Base-by-base conservation (phyloP, 1,139 yeast species). In the Hyphopichia wangnamkhiaoensis region DNA sequence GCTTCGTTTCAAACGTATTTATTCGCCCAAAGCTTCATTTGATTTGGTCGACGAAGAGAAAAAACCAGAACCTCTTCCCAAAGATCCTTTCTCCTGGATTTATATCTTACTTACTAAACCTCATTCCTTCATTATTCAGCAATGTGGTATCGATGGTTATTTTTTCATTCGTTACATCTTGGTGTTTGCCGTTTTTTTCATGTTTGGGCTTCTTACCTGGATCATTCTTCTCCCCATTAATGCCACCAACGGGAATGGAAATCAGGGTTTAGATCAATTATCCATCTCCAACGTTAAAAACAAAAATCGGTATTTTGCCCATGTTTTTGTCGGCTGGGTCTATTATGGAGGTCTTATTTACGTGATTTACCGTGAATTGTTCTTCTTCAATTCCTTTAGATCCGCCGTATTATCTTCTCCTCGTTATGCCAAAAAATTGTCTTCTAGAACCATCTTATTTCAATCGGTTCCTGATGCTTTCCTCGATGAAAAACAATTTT, bases 331-430 rank as follows among this genome's bases (percentile, higher is more conserved):
- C 39, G 82, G 93, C 3, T 86, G 95, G 94, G 50, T 80, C 30
- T 87, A 78, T 58, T 88, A 84, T 61, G 90, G 94, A 33, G 59
- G 72, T 31, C 74, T 87, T 39, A 60, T 87, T 31, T 89, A 79
- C 58, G 73, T 85, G 24, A 74, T 90, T 43, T 90, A 88, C 66
- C 71, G 96, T 40, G 98, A 93, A 62, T 69, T 90, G 58, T 79
- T 80, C 48, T 90, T 80, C 63, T 93, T 82, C 65, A 79, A 84
- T 43, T 80, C 94, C 4, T 73, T 89, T 49, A 79, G 95, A 56
- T 86, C 85, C 51, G 94, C 93, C 9, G 84, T 84, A 12, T 75
- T 90, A 44, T 74, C 95, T 6, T 78, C 95, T 23, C 95, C 96
- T 13, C 74, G 80, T 46, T 88, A 88, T 58, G 84, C 94, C 38